Evolutionary conservation across 2,329 filamentous ascomycete species (phyloP).

Genomic region (Exserohilum turcica): DNA sequence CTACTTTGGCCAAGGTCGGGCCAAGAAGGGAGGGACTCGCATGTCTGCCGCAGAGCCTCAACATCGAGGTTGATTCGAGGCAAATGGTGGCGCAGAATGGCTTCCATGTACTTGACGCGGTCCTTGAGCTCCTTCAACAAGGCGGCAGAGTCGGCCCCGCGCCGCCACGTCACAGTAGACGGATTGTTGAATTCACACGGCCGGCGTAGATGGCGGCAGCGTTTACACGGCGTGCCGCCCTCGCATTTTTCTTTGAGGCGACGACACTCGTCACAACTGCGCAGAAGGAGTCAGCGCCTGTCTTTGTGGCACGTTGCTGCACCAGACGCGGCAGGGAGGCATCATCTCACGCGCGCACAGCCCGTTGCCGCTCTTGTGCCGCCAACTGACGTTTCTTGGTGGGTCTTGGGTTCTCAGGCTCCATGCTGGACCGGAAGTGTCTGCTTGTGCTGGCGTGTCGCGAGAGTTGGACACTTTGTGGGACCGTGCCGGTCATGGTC

Average conservation of each 20-base stretch:
- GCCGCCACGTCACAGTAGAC: constrained; percentile 5
- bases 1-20: background rate
- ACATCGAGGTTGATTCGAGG: constrained; percentile 10
- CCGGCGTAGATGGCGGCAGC: constrained; percentile 58
- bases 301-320: background rate
- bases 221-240: constrained; percentile 60
- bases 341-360: constrained; percentile 18
- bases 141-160: background rate
- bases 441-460: background rate
- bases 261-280: constrained; percentile 60
- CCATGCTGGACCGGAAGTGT: constrained; percentile 5
- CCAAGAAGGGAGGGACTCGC: constrained; percentile 8
- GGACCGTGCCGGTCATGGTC: background rate
- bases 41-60: constrained; percentile 9
- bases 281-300: constrained; percentile 6
- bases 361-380: constrained; percentile 18
- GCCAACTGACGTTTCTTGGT: constrained; percentile 17
- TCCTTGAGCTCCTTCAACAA: constrained; percentile 11
- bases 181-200: constrained; percentile 46
- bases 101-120: constrained; percentile 13
- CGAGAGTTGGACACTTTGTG: background rate
- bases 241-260: constrained; percentile 63
- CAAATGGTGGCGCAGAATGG: constrained; percentile 10
- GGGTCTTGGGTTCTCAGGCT: constrained; percentile 13
- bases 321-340: background rate